Percentiles rank a stretch among this genome's conserved stretches.
phyloP scores from a whole-genome alignment of 2,329 filamentous ascomycete genomes.

The Thielaviopsis cerberus region DNA sequence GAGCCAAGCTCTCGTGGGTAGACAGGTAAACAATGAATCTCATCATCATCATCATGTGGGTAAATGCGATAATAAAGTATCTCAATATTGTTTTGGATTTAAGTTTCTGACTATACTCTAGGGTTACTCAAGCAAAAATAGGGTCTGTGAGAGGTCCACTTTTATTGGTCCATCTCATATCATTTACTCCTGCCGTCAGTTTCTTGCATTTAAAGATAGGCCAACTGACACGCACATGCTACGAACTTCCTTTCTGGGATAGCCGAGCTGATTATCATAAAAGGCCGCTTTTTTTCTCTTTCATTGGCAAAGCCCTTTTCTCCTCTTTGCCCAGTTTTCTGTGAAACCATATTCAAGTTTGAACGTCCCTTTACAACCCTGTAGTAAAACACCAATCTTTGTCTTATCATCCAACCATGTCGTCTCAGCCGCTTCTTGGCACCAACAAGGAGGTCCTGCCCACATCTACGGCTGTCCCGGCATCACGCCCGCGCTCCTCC shows the following conservation, averaged over 20 bases:
- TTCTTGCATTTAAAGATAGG: background rate
- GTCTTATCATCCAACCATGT: background rate
- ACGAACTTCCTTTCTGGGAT: background rate
- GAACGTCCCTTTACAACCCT: too few relatives aligned
- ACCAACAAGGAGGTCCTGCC: background rate
- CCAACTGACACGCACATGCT: background rate
- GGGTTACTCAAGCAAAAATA: too few relatives aligned
- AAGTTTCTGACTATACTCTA: too few relatives aligned
- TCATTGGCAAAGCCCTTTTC: background rate
- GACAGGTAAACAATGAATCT: background rate
- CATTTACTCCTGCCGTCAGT: background rate
- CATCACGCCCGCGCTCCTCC: background rate
- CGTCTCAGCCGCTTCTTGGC: slow-evolving; percentile 1
- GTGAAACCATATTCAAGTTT: too few relatives aligned
- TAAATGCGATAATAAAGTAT: too few relatives aligned
- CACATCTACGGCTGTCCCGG: background rate
- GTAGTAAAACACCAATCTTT: background rate
- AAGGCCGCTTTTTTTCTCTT: background rate
- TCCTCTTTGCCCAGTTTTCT: background rate
- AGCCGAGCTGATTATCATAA: background rate
- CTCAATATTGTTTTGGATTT: too few relatives aligned
- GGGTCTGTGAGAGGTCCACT: too few relatives aligned
- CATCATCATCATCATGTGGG: too few relatives aligned
- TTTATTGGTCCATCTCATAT: background rate
- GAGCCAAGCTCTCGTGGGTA: slow-evolving; percentile 27